These are phyloP conservation scores for Talaromyces sp. DNA, from an alignment of 2,329 filamentous ascomycete species.

Conservation along the genomic window DNA sequence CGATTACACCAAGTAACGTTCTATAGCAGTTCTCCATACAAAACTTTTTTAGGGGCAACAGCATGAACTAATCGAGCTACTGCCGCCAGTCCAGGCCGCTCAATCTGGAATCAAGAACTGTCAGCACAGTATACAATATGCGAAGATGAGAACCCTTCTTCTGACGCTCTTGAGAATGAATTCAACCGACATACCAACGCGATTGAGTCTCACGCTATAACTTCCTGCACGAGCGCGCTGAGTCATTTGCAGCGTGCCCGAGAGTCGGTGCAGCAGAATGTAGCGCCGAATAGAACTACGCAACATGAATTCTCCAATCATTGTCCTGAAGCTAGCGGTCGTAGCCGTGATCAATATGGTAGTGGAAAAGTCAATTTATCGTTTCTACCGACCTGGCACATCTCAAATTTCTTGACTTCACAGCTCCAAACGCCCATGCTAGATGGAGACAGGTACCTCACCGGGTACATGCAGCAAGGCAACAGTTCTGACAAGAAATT, in stretches of 20 bases:
- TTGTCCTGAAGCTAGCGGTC: no score
- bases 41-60: neutral
- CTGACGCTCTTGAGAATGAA: slow-evolving; percentile 33
- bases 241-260: slow-evolving; percentile 39
- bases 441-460: slow-evolving; percentile 15
- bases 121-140: neutral
- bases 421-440: slow-evolving; percentile 12
- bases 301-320: neutral
- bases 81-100: neutral
- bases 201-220: slow-evolving; percentile 49
- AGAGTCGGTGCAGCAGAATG: slow-evolving; percentile 17
- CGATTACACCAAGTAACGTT: slow-evolving; percentile 22
- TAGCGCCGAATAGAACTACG: neutral
- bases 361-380: slow-evolving; percentile 22
- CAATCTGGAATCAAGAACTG: neutral
- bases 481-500: slow-evolving; percentile 26
- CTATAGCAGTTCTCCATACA: slow-evolving; percentile 9
- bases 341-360: neutral
- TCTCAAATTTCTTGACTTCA: slow-evolving; percentile 41
- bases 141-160: slow-evolving; percentile 21
- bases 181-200: slow-evolving; percentile 46
- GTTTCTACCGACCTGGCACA: slow-evolving; percentile 46
- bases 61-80: neutral
- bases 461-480: slow-evolving; percentile 22
- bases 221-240: slow-evolving; percentile 46